Percentiles rank a stretch among this genome's conserved stretches.
These are phyloP conservation scores for Trichosporon coremiiforme DNA, from an alignment of 1,284 basidiomycete genomes.

Conservation along the genomic window DNA sequence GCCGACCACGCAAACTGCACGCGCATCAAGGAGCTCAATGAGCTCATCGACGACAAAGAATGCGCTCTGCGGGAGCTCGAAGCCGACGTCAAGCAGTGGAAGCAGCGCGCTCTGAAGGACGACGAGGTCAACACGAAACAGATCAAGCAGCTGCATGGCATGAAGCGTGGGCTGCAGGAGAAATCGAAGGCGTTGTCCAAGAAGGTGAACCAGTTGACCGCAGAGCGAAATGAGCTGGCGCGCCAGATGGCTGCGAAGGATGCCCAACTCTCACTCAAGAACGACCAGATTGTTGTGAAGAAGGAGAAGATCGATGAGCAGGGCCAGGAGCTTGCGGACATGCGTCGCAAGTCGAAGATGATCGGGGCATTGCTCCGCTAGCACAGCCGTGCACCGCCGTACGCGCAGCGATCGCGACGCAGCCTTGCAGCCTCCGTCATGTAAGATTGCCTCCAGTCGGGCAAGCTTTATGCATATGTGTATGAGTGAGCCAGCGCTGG, in stretches of 20 bases:
- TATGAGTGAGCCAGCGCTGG: not conserved
- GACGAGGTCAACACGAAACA: not conserved
- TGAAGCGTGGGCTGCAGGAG: not conserved
- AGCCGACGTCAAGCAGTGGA: not conserved
- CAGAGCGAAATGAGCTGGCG: not conserved
- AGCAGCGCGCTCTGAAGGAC: not conserved
- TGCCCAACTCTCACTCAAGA: not conserved
- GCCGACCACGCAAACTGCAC: not conserved
- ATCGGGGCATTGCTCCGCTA: not conserved
- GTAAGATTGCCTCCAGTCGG: not conserved
- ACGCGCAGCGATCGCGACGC: not conserved
- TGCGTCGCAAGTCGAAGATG: not conserved
- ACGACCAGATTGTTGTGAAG: not conserved
- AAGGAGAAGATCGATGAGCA: slow-evolving; percentile 6
- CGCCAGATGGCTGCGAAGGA: not conserved
- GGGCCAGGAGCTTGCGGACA: not conserved
- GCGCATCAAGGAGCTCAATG: not conserved
- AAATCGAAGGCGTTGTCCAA: not conserved
- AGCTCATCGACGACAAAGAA: not conserved
- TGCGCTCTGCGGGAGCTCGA: not conserved
- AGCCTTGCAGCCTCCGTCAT: not conserved
- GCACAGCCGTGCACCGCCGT: not conserved
- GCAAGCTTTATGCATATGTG: slow-evolving; percentile 14
- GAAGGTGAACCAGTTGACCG: not conserved
- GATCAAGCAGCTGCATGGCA: not conserved